Conservation (phyloP, 305 asterid species). For the Fraxinus dipetala region DNA sequence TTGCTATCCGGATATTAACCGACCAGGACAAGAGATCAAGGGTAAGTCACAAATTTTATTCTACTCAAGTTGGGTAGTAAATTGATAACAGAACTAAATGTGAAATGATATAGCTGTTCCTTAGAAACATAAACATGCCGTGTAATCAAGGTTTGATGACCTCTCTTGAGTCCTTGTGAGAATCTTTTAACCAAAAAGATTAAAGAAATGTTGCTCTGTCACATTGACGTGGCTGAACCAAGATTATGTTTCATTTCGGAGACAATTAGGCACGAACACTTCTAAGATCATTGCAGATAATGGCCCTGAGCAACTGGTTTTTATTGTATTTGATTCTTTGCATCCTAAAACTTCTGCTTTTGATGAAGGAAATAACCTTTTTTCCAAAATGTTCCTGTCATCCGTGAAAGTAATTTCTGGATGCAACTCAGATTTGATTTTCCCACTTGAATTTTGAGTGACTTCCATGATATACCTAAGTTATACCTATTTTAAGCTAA, state of each 20-base stretch:
- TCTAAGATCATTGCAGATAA: neutral
- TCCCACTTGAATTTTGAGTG: neutral
- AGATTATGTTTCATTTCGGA: neutral
- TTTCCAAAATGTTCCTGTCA: neutral
- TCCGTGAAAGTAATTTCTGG: neutral
- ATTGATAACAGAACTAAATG: conserved; percentile 12
- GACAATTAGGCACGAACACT: neutral
- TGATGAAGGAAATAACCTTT: neutral
- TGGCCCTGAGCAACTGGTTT: neutral
- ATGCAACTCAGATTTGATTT: neutral
- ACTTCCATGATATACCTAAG: neutral
- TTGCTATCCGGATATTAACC: conserved; percentile 62
- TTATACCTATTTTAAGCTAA: neutral
- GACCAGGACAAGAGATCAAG: conserved; percentile 76
- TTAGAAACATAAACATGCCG: neutral
- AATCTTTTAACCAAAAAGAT: neutral
- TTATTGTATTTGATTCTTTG: neutral
- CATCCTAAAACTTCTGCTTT: neutral
- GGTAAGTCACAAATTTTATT: conserved; percentile 42
- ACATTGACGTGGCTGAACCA: neutral
- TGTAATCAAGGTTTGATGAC: neutral
- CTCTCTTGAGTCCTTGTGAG: neutral
- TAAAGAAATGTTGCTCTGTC: neutral
- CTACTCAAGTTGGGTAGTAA: conserved; percentile 5
- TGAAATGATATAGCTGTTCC: neutral